Percentiles rank a stretch among this genome's conserved stretches.
Evolutionary conservation across 2,329 filamentous ascomycete genomes (phyloP).

Genomic region (Aspergillus ruber): DNA sequence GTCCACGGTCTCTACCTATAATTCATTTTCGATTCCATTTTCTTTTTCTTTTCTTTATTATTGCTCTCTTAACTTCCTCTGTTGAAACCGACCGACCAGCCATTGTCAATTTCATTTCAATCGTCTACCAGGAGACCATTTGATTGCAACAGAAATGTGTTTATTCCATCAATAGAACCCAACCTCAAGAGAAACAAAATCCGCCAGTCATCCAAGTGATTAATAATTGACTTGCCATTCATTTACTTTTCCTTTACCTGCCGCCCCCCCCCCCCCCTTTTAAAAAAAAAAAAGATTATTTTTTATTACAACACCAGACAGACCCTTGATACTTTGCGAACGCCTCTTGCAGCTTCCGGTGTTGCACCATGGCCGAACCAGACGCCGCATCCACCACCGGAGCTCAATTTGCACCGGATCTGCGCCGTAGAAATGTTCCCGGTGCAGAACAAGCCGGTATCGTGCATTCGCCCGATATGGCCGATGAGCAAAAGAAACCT

Average conservation of each 20-base stretch:
- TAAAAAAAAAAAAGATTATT: no score
- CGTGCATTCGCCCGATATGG: slow-evolving; percentile 10
- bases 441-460: slow-evolving; percentile 23
- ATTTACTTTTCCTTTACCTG: slow-evolving; percentile 7
- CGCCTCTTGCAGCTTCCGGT: not conserved
- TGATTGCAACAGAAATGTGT: not conserved
- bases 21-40: not conserved
- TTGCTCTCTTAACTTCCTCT: not conserved
- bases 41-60: not conserved
- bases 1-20: not conserved
- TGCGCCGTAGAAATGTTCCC: slow-evolving; percentile 39
- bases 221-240: not conserved
- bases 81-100: not conserved
- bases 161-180: not conserved
- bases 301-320: slow-evolving; percentile 1
- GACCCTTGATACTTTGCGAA: not conserved
- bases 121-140: no score
- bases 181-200: no score
- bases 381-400: slow-evolving; percentile 31
- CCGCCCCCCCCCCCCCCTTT: no score
- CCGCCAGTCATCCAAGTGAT: no score
- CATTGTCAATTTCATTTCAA: not conserved
- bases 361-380: slow-evolving; percentile 23
- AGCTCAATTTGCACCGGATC: slow-evolving; percentile 26
- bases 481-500: slow-evolving; percentile 29